These are phyloP conservation scores for Vanrija humicola DNA, from an alignment of 1,284 basidiomycete species.

Conservation along the genomic window DNA sequence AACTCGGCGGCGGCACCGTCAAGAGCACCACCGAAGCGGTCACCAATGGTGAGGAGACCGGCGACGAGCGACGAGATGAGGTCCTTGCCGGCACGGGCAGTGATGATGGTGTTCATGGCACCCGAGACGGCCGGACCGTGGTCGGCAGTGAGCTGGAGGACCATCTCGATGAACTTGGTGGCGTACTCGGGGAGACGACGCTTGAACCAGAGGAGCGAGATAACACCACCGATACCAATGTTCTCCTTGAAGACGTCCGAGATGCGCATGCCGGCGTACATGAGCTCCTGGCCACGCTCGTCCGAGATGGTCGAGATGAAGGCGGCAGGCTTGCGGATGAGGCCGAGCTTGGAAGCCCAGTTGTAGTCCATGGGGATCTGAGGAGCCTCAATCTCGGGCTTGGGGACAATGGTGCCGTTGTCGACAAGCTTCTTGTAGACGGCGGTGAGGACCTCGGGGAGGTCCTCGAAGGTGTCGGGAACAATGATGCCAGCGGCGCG, in stretches of 20 bases:
- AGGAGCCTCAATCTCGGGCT: slow-evolving; percentile 81
- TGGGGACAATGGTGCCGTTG: slow-evolving; percentile 65
- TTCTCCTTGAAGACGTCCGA: slow-evolving; percentile 98
- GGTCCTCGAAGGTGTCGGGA: slow-evolving; percentile 95
- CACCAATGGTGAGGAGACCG: slow-evolving; percentile 95
- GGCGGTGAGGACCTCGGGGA: slow-evolving; percentile 76
- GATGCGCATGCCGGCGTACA: slow-evolving; percentile 99
- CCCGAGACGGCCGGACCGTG: slow-evolving; percentile 86
- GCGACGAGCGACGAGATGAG: slow-evolving; percentile 94
- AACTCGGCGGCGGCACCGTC: slow-evolving; percentile 97
- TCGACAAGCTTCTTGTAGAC: slow-evolving; percentile 81
- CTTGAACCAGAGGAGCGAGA: slow-evolving; percentile 97
- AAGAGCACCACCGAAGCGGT: slow-evolving; percentile 98
- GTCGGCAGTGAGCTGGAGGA: slow-evolving; percentile 97
- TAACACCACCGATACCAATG: slow-evolving; percentile 94
- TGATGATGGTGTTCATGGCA: slow-evolving; percentile 99
- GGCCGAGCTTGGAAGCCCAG: slow-evolving; percentile 96
- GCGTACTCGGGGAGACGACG: slow-evolving; percentile 59
- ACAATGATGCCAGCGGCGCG: slow-evolving; percentile 92
- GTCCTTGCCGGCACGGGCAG: slow-evolving; percentile 97
- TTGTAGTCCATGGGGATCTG: slow-evolving; percentile 99
- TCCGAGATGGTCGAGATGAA: slow-evolving; percentile 99
- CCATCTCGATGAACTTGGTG: slow-evolving; percentile 99
- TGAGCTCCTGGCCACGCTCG: slow-evolving; percentile 95
- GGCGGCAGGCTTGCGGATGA: slow-evolving; percentile 96